Base-by-base conservation (phyloP, 768 basidiomycete genomes). In the Tricholoma saponaceum region DNA sequence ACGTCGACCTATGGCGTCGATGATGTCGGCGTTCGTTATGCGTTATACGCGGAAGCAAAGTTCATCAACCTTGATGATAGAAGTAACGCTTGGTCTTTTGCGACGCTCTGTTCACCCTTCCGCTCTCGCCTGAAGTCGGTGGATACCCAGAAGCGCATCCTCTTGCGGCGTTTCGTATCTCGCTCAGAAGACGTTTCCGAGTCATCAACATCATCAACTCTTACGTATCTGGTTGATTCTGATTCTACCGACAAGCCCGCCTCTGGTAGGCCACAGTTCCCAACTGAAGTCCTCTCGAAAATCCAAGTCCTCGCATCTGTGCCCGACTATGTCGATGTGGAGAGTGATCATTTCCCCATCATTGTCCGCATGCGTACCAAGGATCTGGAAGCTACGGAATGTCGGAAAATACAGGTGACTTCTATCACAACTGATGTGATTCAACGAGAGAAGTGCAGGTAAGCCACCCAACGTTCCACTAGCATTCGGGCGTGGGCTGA, bases 371-470 rank as follows among this genome's bases (percentile, higher is more conserved):
- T 93, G 46, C 81, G 86, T 20, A 81, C 84, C 13, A 75, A 81
- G 53, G 79, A 76, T 55, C 66, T 89, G 56, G 65, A 76, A 1
- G 71, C 72, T 28, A 73, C 69, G 6, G 74, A 85, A 33, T 81
- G 85, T 64, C 72, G 78, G 60, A 79, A 78, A 43, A 67, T 94
- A 14, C 82, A 80, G 56, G 64, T 91, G 18, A 74, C 77, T 23
- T 80, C 76, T 5, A 79, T 92, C 59, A 70, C 74, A 5, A 69
- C 86, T 5, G 78, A 87, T 55, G 62, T 90, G 26, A 68, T 80
- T 32, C 91, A 94, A 60, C 70, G 73, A 39, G 91, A 93, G 64
- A 77, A 77, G 54, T 87, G 79, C 70, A 78, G 87, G 90, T 90
- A 63, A 32, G 49, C 30, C 20, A 20, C 51, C 18, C 32, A 23